Evolutionary conservation across 306 rosid genomes (phyloP), one percentile per base, ranked within the genome.

Genomic region (Quercus berberidifolia): DNA sequence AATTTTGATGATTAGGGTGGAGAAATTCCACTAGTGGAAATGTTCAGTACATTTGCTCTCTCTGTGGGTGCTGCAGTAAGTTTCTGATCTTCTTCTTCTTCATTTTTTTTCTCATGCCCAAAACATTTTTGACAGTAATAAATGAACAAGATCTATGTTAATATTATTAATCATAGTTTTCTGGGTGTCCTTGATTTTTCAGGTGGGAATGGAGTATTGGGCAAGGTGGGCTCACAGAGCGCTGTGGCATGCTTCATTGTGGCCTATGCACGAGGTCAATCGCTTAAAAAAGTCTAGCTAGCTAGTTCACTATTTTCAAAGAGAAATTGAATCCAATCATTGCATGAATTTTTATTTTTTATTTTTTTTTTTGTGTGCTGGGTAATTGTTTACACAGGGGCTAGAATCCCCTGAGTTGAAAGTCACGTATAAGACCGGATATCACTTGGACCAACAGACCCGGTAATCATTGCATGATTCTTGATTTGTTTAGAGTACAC

Each of bases 31-130:
- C 74, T 86, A 78, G 78, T 92, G 51, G 99, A 95, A 83, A 90
- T 95, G 94, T 89, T 93, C 55, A 94, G 99, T 68, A 95, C 99
- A 85, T 90, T 93, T 85, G 87, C 97, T 83, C 89, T 95, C 4
- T 90, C 98, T 7, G 94, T 95, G 14, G 99, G 97, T 14, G 98
- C 99, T 79, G 98, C 98, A 71, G 90, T 86, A 78, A 74, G 91
- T 86, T 59, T 38, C 10, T 38, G 46, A 11, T 35, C 28, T 17
- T 71, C 63, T 54, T 77, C 43, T 6, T 52, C 13, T 46, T 46
- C 14, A 0, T 31, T 35, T 67, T 14, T 58, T 77, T 43, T 13
- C 13, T 31, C 65, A 9, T 23, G 1, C 31, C 65, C 31, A 59
- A 18, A n/a, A 57, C 7, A 20, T 9, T 13, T 23, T 59, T 59